Percentiles rank a stretch among this genome's conserved stretches.
Conservation (phyloP, 2,329 filamentous ascomycete species). For the Aspergillus texensis region DNA sequence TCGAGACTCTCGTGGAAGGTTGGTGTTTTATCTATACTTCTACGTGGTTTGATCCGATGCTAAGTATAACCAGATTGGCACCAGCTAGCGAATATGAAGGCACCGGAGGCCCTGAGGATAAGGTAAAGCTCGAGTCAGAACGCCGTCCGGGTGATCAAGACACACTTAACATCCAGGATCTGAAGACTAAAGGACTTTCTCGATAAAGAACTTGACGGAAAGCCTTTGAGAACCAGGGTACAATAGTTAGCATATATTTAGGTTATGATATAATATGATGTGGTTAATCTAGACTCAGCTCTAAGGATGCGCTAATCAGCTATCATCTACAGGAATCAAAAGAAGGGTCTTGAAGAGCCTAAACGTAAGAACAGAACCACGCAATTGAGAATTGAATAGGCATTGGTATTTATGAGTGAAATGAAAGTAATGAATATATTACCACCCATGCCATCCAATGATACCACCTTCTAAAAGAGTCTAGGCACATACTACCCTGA, state of each 20-base stretch:
- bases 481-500: not conserved
- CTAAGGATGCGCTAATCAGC: not conserved
- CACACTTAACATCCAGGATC: conserved; percentile 25
- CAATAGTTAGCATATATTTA: not conserved
- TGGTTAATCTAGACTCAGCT: not conserved
- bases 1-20: conserved; percentile 42
- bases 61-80: conserved; percentile 31
- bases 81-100: conserved; percentile 41
- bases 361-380: not conserved
- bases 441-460: no score
- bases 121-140: conserved; percentile 30
- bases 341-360: not conserved
- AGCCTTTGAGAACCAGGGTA: not conserved
- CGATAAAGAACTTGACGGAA: conserved; percentile 11
- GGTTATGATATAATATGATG: not conserved
- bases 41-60: no score
- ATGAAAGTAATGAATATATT: no score
- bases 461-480: not conserved
- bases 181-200: conserved; percentile 26
- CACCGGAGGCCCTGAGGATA: conserved; percentile 39
- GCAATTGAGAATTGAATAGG: not conserved
- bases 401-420: not conserved
- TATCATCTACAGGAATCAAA: not conserved
- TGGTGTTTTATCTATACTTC: conserved; percentile 14
- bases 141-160: conserved; percentile 33